Conservation (phyloP, 2,329 filamentous ascomycete genomes). For the Cladosporium sp. region DNA sequence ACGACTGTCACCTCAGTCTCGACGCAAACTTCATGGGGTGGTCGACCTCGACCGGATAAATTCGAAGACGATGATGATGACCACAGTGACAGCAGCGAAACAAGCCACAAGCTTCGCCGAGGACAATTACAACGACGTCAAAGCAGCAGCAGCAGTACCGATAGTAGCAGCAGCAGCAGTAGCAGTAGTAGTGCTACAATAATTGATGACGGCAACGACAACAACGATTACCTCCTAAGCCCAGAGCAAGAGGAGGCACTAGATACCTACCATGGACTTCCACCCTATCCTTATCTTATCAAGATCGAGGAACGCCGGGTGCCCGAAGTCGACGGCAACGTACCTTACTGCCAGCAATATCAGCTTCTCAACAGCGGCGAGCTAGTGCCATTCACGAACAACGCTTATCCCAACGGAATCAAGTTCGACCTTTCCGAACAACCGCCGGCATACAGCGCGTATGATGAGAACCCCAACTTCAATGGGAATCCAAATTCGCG, state of each 20-base stretch:
- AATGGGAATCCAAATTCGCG: not conserved
- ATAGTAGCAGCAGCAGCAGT: not conserved
- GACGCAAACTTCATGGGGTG: conserved; percentile 20
- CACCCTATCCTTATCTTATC: conserved; percentile 55
- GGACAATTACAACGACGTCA: not conserved
- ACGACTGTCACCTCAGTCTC: conserved; percentile 23
- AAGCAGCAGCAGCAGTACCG: not conserved
- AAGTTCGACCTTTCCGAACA: conserved; percentile 4
- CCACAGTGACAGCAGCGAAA: not conserved
- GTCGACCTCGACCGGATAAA: not conserved
- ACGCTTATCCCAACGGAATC: conserved; percentile 3
- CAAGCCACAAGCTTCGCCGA: not conserved
- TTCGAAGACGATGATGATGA: not conserved
- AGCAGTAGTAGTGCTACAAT: not conserved
- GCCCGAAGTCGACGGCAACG: conserved; percentile 42
- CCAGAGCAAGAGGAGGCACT: conserved; percentile 17
- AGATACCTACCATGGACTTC: conserved; percentile 18
- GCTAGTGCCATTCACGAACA: not conserved
- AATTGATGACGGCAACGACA: conserved; percentile 14
- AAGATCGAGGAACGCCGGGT: conserved; percentile 68
- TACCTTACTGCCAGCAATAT: conserved; percentile 68
- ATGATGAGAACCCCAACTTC: conserved; percentile 1
- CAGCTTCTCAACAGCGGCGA: conserved; percentile 56
- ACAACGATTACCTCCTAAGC: conserved; percentile 23
- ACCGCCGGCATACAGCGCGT: conserved; percentile 14